Percentiles rank a stretch among this genome's conserved stretches.
phyloP scores from a whole-genome alignment of 73 alveolate species.

The Paramecium octaurelia region DNA sequence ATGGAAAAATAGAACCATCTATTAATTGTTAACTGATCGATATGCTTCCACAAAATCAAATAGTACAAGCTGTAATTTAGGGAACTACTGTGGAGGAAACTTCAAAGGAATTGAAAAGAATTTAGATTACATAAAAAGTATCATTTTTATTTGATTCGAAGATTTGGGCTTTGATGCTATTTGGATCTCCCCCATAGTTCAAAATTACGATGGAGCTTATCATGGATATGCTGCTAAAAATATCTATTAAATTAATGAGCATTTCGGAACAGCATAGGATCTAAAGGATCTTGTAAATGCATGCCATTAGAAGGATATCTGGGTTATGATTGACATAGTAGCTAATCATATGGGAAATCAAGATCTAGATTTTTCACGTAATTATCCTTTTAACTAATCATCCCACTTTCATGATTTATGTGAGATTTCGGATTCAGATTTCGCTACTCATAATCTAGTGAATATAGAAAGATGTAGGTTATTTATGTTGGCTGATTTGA shows the following conservation, averaged over 20 bases:
- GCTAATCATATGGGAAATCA: constrained; percentile 88
- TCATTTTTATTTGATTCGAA: neutral
- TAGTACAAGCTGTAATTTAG: constrained; percentile 61
- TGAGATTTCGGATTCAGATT: constrained; percentile 64
- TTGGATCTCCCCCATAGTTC: constrained; percentile 96
- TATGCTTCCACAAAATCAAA: constrained; percentile 56
- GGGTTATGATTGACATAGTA: constrained; percentile 97
- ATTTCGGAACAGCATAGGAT: constrained; percentile 90
- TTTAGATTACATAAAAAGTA: constrained; percentile 87
- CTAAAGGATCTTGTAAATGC: constrained; percentile 78
- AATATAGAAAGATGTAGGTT: constrained; percentile 89
- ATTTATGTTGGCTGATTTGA: constrained; percentile 92
- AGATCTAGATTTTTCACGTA: constrained; percentile 70
- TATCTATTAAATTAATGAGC: constrained; percentile 76
- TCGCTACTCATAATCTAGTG: constrained; percentile 54
- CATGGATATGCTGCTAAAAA: constrained; percentile 95
- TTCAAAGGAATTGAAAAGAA: constrained; percentile 83
- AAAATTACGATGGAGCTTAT: constrained; percentile 80
- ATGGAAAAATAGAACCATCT: constrained; percentile 90
- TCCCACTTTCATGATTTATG: constrained; percentile 87
- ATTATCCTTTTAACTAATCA: constrained; percentile 88
- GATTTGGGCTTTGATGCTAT: constrained; percentile 91
- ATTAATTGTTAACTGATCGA: constrained; percentile 91
- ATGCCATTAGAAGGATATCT: constrained; percentile 86
- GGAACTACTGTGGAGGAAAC: constrained; percentile 97